Evolutionary conservation across 176 grass and related monocot genomes (phyloP), one percentile per base, ranked within the genome.

Genomic region (Avena atlantica): DNA sequence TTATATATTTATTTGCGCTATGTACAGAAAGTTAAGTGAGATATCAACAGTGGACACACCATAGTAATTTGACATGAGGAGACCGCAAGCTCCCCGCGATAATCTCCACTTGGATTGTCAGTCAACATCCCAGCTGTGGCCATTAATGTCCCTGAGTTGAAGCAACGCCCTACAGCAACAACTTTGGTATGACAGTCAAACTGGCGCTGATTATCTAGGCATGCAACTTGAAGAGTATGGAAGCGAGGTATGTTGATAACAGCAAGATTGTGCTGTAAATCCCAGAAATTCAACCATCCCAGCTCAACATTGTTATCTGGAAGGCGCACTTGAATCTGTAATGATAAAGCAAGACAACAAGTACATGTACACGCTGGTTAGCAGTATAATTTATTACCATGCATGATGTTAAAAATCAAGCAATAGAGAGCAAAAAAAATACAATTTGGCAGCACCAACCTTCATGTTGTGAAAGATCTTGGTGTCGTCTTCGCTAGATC

Each of bases 281-380:
- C 45, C 12, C 49, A 75, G 45, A 25, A 48, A 14, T 51, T 23
- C 47, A 75, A 52, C 45, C 68, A 25, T 75, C 72, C 72, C 12
- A 3, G 3, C 24, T 23, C n/a, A 6, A 52, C 8, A 9, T 75
- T 6, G 23, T 50, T 51, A 75, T 51, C 47, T 51, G 47, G 72
- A 51, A 75, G 72, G 72, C 47, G 47, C 45, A 75, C 72, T 75
- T 75, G 19, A 75, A 75, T 51, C 72, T 75, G 72, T 0, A 25
- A 51, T 24, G 47, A 74, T 50, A 74, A 47, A 74, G 70, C 40
- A 12, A 48, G 10, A 24, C 16, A 70, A 70, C 67, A 70, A 69
- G 31, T 19, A 68, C 9, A 19, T 16, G 51, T 47, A 47, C 24
- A 1, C 24, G 21, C 62, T 14, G 24, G 12, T 68, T 68, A 68